Evolutionary conservation across 2,329 filamentous ascomycete species (phyloP), one percentile per base, ranked within the genome.

Genomic region (Fusarium dlaminii): DNA sequence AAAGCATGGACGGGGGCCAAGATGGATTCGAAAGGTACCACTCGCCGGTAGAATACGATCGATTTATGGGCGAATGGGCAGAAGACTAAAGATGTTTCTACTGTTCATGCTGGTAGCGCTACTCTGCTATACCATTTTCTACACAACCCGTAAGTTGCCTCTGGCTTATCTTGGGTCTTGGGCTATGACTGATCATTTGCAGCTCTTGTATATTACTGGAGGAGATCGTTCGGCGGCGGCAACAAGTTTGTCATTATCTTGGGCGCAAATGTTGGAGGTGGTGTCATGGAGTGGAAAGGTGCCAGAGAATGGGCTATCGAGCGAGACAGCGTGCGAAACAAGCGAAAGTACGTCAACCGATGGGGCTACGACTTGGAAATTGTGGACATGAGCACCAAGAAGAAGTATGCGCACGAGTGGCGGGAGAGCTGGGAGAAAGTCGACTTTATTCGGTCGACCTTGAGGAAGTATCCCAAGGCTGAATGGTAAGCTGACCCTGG

Each of bases 351-450:
- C 80, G 92, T 91, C 6, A 88, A 90, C 39, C 89, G 88, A 81
- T 98, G 96, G 95, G 96, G 96, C 20, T 98, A 99, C 82, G 93
- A 98, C 71, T 86, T 99, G 66, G 96, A 99, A 82, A 93, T 98
- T 80, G 94, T 97, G 75, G 97, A 99, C 82, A 97, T 99, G 95
- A 96, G 95, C 85, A 98, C 95, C 61, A 98, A 98, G 89, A 98
- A 98, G 85, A 91, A 95, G 75, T 99, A 99, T 81, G 96, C 96
- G 34, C 96, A 99, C 84, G 96, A 99, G 84, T 99, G 96, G 96
- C 90, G 96, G 79, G 96, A 99, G 84, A 97, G 96, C 82, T 99
- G 96, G 96, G 96, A 99, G 84, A 99, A 98, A 87, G 95, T 98
- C 70, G 96, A 99, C 82, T 94, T 94, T 46, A 91, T 99, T 78